phyloP scores from a whole-genome alignment of 2,329 filamentous ascomycete species.

The Fusarium duplospermum region DNA sequence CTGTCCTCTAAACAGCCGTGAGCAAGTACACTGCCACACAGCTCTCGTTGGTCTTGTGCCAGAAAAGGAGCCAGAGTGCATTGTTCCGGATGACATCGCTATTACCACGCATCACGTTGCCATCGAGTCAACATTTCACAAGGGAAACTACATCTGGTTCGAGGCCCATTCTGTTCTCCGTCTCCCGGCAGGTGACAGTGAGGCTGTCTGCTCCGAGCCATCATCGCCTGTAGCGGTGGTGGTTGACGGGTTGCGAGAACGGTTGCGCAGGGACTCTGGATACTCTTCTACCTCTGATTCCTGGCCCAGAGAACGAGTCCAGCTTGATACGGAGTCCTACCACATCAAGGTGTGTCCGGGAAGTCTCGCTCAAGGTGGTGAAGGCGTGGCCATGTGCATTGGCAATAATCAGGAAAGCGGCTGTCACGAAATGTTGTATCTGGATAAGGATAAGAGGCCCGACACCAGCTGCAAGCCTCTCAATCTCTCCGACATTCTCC shows the following conservation, averaged over 20 bases:
- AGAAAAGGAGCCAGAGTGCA: background rate
- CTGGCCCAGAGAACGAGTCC: background rate
- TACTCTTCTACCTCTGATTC: slow-evolving; percentile 4
- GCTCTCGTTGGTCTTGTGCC: slow-evolving; percentile 9
- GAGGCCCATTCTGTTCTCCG: background rate
- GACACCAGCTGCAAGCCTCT: background rate
- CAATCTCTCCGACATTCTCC: slow-evolving; percentile 6
- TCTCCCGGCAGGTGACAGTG: background rate
- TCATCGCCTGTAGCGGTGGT: slow-evolving; percentile 1
- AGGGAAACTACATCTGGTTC: slow-evolving; percentile 19
- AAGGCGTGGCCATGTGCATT: slow-evolving; percentile 15
- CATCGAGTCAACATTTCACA: slow-evolving; percentile 7
- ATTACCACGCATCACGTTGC: slow-evolving; percentile 4
- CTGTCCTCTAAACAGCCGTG: background rate
- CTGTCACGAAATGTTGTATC: slow-evolving; percentile 5
- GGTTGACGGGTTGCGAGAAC: slow-evolving; percentile 1
- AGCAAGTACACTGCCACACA: slow-evolving; percentile 1
- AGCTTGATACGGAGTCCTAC: background rate
- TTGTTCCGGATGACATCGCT: background rate
- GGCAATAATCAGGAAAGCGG: background rate
- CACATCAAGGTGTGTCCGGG: slow-evolving; percentile 12
- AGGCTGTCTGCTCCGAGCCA: background rate
- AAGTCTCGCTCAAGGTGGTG: slow-evolving; percentile 10
- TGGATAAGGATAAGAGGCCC: slow-evolving; percentile 3
- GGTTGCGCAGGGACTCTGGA: slow-evolving; percentile 6